phyloP scores from a whole-genome alignment of 257 asterid genomes.

The Penstemon barbatus region DNA sequence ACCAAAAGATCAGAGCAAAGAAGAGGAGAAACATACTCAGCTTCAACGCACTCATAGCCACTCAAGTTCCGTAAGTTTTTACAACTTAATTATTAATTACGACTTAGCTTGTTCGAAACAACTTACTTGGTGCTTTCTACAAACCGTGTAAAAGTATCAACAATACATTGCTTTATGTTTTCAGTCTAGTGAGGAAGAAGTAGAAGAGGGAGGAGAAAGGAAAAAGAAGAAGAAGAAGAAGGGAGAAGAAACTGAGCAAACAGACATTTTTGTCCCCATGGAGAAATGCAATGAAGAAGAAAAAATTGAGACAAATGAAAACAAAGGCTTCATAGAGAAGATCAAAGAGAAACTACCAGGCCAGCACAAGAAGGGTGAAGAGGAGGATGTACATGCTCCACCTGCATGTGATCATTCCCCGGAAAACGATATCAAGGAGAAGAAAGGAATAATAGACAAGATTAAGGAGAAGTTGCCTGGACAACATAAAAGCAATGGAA shows the following conservation, averaged over 20 bases:
- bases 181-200: constrained; percentile 56
- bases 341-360: constrained; percentile 50
- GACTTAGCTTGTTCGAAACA: no score
- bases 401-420: constrained; percentile 34
- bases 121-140: no score
- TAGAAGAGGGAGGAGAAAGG: constrained; percentile 42
- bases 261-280: constrained; percentile 11
- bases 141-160: no score
- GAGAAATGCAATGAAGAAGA: constrained; percentile 28
- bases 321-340: constrained; percentile 48
- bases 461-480: constrained; percentile 52
- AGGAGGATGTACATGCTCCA: constrained; percentile 24
- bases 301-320: constrained; percentile 27
- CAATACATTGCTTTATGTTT: neutral
- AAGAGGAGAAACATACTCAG: constrained; percentile 36
- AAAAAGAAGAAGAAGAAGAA: constrained; percentile 44
- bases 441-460: constrained; percentile 47
- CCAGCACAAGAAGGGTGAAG: constrained; percentile 36
- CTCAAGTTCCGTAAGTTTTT: constrained; percentile 34
- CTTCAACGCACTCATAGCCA: constrained; percentile 39
- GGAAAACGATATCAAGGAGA: constrained; percentile 35
- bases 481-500: constrained; percentile 27
- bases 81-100: neutral
- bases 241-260: constrained; percentile 16
- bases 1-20: constrained; percentile 10